Base-by-base conservation (phyloP, 805 yeast species). In the Myxozyma kluyveri region DNA sequence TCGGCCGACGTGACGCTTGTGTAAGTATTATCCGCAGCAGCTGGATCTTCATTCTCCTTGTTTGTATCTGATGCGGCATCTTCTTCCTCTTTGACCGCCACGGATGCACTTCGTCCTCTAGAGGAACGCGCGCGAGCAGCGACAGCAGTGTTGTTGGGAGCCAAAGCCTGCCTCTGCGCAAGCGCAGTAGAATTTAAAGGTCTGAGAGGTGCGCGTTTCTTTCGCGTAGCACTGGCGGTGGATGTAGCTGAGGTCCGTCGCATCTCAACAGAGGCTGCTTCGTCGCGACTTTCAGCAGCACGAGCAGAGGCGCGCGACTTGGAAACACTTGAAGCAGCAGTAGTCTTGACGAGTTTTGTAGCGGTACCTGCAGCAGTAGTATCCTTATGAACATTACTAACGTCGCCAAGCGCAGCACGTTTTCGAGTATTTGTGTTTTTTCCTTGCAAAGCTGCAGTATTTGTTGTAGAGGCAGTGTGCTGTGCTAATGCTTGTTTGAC, bases 341-440 rank as follows among this genome's bases (percentile, higher is more conserved):
- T 41, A 18, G 54, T 49, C 32, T 56, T 56, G 23, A 49, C 59
- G 21, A 54, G 29, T 24, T 54, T 54, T 27, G 50, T 43, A 4
- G 43, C 55, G n/a, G 35, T 49, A 24, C 42, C 43, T n/a, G 47
- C 47, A 21, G 7, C 50, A 35, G 32, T 5, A 14, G 49, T 48
- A 23, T 53, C 56, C 41, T 64, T 61, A 45, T 54, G 57, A 41
- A 65, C 61, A 40, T 67, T 67, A 49, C 70, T 66, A 22, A 67
- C 61, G 44, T 67, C 71, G 10, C 68, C 69, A 29, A 67, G 55
- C 4, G 71, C 71, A 12, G 67, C 63, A n/a, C 71, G 64, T 36
- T 66, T 63, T 14, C 66, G 59, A 21, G 60, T 62, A 29, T 45
- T 47, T 10, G 3, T 50, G 17, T 42, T 31, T 52, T 52, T 23